Evolutionary conservation across 2,329 filamentous ascomycete genomes (phyloP).

Genomic region (Ascochyta lentis): DNA sequence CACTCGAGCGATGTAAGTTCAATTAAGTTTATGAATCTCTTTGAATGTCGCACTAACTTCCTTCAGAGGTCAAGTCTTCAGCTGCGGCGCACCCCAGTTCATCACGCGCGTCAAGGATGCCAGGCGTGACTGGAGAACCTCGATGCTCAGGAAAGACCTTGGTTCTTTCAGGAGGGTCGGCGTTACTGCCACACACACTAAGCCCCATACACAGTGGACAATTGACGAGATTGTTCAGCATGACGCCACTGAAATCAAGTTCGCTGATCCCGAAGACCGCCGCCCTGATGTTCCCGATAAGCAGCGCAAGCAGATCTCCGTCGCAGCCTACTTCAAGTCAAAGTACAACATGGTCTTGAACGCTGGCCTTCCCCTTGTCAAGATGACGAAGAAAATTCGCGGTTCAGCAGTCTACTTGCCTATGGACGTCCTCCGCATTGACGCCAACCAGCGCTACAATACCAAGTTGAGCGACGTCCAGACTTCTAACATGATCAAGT

Average conservation of each 20-base stretch:
- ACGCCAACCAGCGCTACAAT: constrained; percentile 63
- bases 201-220: constrained; percentile 53
- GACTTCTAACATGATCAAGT: constrained; percentile 89
- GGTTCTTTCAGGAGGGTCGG: constrained; percentile 52
- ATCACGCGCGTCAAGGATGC: constrained; percentile 23
- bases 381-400: constrained; percentile 62
- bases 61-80: constrained; percentile 31
- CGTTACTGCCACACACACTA: constrained; percentile 50
- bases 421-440: constrained; percentile 62
- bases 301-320: constrained; percentile 61
- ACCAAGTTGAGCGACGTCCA: constrained; percentile 67
- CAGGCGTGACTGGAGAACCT: constrained; percentile 35
- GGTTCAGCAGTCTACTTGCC: constrained; percentile 57
- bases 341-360: constrained; percentile 60
- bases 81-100: constrained; percentile 31
- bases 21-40: not conserved
- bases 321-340: constrained; percentile 64
- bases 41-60: not conserved
- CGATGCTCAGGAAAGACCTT: constrained; percentile 45
- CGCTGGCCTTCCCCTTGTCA: constrained; percentile 61
- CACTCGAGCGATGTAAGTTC: constrained; percentile 31
- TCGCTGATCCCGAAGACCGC: constrained; percentile 67
- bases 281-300: constrained; percentile 61
- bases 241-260: constrained; percentile 53
- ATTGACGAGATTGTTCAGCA: constrained; percentile 58